Conservation (phyloP, 805 yeast genomes). For the Teunomyces cretensis region DNA sequence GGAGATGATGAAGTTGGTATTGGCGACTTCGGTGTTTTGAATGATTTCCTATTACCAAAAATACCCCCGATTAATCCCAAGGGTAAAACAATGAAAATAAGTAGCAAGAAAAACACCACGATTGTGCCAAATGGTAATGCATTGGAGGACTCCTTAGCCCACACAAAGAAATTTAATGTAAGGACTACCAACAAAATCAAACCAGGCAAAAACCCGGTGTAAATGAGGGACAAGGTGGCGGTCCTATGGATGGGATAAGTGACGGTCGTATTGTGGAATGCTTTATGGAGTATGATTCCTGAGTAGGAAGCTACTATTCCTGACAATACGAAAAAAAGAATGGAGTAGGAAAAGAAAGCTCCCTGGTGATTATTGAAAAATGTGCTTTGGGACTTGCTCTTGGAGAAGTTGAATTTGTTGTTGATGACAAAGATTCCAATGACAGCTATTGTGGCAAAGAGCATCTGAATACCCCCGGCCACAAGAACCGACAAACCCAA, state of each 20-base stretch:
- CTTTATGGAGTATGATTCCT: constrained; percentile 61
- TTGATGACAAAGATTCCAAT: constrained; percentile 49
- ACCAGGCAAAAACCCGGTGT: constrained; percentile 46
- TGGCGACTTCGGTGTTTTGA: constrained; percentile 4
- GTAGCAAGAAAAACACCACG: constrained; percentile 54
- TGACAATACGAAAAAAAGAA: constrained; percentile 61
- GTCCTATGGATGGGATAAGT: constrained; percentile 18
- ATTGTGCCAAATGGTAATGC: constrained; percentile 81
- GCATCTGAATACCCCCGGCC: constrained; percentile 74
- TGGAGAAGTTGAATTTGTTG: constrained; percentile 24
- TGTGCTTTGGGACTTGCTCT: constrained; percentile 43
- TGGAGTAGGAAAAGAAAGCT: constrained; percentile 60
- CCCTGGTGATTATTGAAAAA: constrained; percentile 68
- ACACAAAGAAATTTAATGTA: constrained; percentile 63
- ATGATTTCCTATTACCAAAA: constrained; percentile 37
- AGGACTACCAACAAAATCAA: constrained; percentile 50
- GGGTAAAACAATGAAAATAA: constrained; percentile 70
- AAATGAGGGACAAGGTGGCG: constrained; percentile 23
- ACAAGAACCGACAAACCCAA: constrained; percentile 54
- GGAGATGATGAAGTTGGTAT: constrained; percentile 4
- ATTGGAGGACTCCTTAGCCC: constrained; percentile 72
- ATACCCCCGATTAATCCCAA: constrained; percentile 73
- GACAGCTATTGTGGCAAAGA: constrained; percentile 64
- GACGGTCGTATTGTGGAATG: constrained; percentile 45
- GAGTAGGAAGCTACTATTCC: constrained; percentile 75